These are phyloP conservation scores for Xylariaceae sp. DNA, from an alignment of 2,329 filamentous ascomycete species.

Conservation along the genomic window DNA sequence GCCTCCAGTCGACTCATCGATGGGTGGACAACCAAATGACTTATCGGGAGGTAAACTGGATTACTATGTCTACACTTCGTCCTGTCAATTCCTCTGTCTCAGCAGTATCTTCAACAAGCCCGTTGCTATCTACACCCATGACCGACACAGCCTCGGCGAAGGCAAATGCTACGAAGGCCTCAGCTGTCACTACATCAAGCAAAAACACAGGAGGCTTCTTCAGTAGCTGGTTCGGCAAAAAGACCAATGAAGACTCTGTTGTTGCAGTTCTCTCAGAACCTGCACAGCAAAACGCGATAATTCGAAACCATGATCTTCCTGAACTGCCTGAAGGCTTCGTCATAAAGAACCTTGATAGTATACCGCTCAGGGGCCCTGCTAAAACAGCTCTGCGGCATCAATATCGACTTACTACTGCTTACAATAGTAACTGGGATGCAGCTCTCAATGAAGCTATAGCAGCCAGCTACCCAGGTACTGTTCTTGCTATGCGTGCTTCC, in stretches of 20 bases:
- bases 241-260: slow-evolving; percentile 29
- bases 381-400: slow-evolving; percentile 33
- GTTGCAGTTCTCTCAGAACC: slow-evolving; percentile 11
- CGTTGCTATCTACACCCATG: slow-evolving; percentile 27
- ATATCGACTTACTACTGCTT: slow-evolving; percentile 34
- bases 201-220: slow-evolving; percentile 31
- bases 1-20: slow-evolving; percentile 34
- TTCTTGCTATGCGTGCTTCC: slow-evolving; percentile 25
- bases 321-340: slow-evolving; percentile 30
- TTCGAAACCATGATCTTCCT: slow-evolving; percentile 20
- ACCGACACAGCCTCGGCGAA: slow-evolving; percentile 30
- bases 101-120: slow-evolving; percentile 30
- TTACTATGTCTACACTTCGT: slow-evolving; percentile 35
- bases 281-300: slow-evolving; percentile 1
- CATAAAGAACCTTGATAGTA: slow-evolving; percentile 33
- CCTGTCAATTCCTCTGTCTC: slow-evolving; percentile 32
- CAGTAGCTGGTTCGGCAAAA: slow-evolving; percentile 33
- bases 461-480: slow-evolving; percentile 37
- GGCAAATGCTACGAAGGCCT: slow-evolving; percentile 31
- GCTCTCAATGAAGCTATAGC: slow-evolving; percentile 42
- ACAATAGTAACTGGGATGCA: slow-evolving; percentile 44
- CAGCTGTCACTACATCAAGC: slow-evolving; percentile 23
- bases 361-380: slow-evolving; percentile 22
- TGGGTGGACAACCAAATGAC: slow-evolving; percentile 30
- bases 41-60: slow-evolving; percentile 36